These are phyloP conservation scores for Boletus vermiculosoides DNA, from an alignment of 768 basidiomycete species.

Conservation along the genomic window DNA sequence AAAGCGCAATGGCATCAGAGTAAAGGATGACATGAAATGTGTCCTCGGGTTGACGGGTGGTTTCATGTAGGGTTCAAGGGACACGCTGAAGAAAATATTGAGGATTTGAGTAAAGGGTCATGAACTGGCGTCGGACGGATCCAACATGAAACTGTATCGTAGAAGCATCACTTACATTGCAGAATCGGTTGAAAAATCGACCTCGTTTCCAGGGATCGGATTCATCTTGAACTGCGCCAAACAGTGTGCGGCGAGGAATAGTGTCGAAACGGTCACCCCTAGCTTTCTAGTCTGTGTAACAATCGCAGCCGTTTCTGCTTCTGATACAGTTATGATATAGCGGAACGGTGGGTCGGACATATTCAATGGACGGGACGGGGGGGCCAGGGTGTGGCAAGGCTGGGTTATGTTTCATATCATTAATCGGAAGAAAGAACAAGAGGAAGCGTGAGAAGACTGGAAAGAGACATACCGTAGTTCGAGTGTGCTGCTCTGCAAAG, in stretches of 20 bases:
- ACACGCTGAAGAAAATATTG: not conserved
- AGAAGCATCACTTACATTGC: conserved; percentile 12
- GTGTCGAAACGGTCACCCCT: conserved; percentile 9
- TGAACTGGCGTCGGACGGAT: not conserved
- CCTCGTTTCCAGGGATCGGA: conserved; percentile 11
- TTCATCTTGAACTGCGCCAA: conserved; percentile 23
- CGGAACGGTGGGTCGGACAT: conserved; percentile 8
- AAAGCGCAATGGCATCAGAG: conserved; percentile 13
- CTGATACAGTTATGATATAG: not conserved
- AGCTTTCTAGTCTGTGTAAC: conserved; percentile 9
- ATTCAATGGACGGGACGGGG: conserved; percentile 5
- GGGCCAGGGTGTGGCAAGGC: conserved; percentile 8
- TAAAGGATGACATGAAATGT: conserved; percentile 17
- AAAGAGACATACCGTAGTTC: conserved; percentile 6
- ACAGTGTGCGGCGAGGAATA: conserved; percentile 24
- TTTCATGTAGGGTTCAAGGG: conserved; percentile 19
- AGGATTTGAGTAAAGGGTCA: not conserved
- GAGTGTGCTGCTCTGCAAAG: not conserved
- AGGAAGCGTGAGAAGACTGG: not conserved
- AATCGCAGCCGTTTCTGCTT: conserved; percentile 11
- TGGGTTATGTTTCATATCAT: not conserved
- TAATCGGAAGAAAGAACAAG: no score
- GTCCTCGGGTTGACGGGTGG: conserved; percentile 17
- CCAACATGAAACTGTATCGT: not conserved
- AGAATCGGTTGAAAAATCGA: conserved; percentile 9